Base-by-base conservation (phyloP, 2,329 filamentous ascomycete genomes). In the Emericellopsis atlantica region DNA sequence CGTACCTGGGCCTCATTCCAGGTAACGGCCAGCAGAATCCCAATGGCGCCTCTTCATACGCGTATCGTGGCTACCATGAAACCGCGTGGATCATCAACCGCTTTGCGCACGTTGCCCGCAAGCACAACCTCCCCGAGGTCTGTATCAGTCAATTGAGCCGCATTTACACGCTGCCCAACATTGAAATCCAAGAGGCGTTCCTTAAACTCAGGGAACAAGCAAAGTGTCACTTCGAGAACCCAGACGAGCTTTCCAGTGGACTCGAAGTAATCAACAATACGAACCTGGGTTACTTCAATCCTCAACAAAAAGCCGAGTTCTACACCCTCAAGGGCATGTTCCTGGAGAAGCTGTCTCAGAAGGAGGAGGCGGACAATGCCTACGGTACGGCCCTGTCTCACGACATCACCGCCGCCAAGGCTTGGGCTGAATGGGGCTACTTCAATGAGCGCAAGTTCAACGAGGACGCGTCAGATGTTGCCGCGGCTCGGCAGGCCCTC, bases 241-340 rank as follows among this genome's bases (percentile, higher is more conserved):
- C 83, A 0, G 82, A 85, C 32, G 92, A 98, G 62, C 76, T 99
- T 41, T 90, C 81, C 40, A 95, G 81, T 55, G 92, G 92, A 2
- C 60, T 99, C 48, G 92, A 99, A 55, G 92, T 99, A 3, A 99
- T 99, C 59, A 98, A 98, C 62, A 99, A 98, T 52, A 99, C 92
- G 31, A 98, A 99, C 52, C 76, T 99, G 43, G 95, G 94, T 60
- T 98, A 98, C 67, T 98, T 98, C 60, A 93, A 88, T 46, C 76
- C 83, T 4, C 83, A 89, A 54, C 92, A 98, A 59, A 98, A 98
- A 64, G 92, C 92, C 8, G 92, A 98, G 59, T 98, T 98, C 64
- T 98, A 95, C 67, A 98, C 92, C 0, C 74, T 98, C 41, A 98
- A 98, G 72, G 92, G 92, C 46, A 98, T 98, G 92, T 98, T 98